Evolutionary conservation across 1,284 basidiomycete species (phyloP).

Genomic region (Fomitiporia mediterranea): DNA sequence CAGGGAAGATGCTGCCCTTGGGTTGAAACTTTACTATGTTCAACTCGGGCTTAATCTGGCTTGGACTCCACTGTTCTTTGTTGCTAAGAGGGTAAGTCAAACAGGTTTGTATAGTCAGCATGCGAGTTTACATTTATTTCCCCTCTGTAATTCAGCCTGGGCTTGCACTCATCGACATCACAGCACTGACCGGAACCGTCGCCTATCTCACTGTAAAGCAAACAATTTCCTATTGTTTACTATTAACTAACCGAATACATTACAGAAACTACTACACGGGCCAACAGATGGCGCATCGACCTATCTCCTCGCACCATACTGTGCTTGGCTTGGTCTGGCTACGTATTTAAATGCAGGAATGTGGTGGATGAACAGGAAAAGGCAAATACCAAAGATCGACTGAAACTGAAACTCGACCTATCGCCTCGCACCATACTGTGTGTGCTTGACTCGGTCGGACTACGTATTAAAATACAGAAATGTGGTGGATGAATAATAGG

Average conservation of each 20-base stretch:
- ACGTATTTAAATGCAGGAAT: conserved; percentile 69
- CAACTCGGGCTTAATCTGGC: conserved; percentile 65
- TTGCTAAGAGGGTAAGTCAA: conserved; percentile 39
- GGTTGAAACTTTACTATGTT: conserved; percentile 63
- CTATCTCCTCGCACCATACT: conserved; percentile 59
- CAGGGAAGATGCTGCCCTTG: conserved; percentile 45
- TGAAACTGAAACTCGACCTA: conserved; percentile 24
- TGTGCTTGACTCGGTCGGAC: conserved; percentile 61
- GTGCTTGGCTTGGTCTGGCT: conserved; percentile 58
- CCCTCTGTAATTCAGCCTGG: conserved; percentile 47
- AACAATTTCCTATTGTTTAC: conserved; percentile 1
- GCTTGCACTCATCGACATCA: conserved; percentile 57
- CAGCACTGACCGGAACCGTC: conserved; percentile 54
- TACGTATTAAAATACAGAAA: conserved; percentile 66
- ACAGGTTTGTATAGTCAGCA: background rate
- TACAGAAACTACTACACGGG: conserved; percentile 47
- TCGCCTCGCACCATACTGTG: conserved; percentile 59
- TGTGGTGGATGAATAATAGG: conserved; percentile 52
- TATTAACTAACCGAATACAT: conserved; percentile 3
- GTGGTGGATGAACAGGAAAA: conserved; percentile 46
- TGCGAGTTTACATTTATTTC: background rate
- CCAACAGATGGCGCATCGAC: conserved; percentile 48
- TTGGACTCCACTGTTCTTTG: conserved; percentile 76
- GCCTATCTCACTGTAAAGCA: conserved; percentile 57
- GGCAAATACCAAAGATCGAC: background rate